Percentiles rank a stretch among this genome's conserved stretches.
phyloP scores from a whole-genome alignment of 2,329 filamentous ascomycete species.

The Emergomyces orientalis region DNA sequence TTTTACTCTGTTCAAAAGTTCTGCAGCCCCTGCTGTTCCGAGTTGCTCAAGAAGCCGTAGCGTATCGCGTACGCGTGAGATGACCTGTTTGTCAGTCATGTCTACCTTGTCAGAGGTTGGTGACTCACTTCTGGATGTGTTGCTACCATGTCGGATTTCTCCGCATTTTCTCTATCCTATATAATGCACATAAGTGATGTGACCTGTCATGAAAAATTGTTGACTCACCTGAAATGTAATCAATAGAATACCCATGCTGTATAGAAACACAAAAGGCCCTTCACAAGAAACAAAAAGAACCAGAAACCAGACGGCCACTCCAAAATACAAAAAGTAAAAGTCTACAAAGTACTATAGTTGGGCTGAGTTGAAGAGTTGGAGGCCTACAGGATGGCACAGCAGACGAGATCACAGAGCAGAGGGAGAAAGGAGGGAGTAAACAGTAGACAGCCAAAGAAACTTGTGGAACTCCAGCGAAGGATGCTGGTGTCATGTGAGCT shows the following conservation, averaged over 20 bases:
- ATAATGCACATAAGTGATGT: constrained; percentile 6
- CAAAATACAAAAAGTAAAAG: constrained; percentile 4
- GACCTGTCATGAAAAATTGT: neutral
- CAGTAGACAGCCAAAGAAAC: neutral
- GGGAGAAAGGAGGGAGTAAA: neutral
- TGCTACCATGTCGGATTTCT: constrained; percentile 6
- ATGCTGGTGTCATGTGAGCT: neutral
- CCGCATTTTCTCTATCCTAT: constrained; percentile 8
- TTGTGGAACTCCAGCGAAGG: constrained; percentile 4
- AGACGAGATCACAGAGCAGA: neutral
- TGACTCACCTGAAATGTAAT: constrained; percentile 9
- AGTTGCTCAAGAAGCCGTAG: constrained; percentile 9
- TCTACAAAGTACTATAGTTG: constrained; percentile 1
- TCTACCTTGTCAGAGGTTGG: constrained; percentile 1
- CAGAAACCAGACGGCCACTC: no score
- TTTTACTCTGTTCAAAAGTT: constrained; percentile 8
- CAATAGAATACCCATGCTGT: constrained; percentile 6
- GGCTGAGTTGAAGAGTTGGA: neutral
- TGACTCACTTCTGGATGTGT: constrained; percentile 8
- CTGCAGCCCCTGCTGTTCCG: constrained; percentile 8
- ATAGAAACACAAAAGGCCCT: constrained; percentile 8
- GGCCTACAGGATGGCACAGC: neutral
- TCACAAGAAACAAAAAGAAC: constrained; percentile 1
- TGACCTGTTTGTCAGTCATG: constrained; percentile 5
- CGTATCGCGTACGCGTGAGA: constrained; percentile 4